These are phyloP conservation scores for Helicocarpus griseus DNA, from an alignment of 2,329 filamentous ascomycete genomes.

Conservation along the genomic window DNA sequence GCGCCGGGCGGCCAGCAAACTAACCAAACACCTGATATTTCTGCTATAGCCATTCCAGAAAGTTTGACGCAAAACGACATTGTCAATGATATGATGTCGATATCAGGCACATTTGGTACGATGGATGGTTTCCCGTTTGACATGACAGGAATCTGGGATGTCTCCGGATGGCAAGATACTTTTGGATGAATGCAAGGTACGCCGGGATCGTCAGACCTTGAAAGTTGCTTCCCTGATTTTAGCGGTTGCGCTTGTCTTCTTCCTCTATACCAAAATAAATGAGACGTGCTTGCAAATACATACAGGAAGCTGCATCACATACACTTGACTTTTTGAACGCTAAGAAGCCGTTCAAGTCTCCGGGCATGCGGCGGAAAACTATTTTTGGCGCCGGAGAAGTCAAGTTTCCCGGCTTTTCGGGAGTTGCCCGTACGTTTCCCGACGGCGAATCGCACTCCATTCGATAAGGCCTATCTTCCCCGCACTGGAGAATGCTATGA, in stretches of 20 bases:
- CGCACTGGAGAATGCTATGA: not conserved
- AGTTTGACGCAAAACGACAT: constrained; percentile 37
- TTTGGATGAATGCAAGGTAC: not conserved
- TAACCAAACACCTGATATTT: constrained; percentile 16
- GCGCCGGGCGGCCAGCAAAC: constrained; percentile 3
- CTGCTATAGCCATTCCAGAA: constrained; percentile 32
- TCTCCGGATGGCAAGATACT: constrained; percentile 23
- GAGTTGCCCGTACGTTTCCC: not conserved
- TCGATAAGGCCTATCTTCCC: not conserved
- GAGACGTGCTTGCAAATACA: no score
- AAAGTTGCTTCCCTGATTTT: not conserved
- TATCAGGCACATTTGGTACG: constrained; percentile 35
- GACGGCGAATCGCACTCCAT: not conserved
- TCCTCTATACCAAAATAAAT: no score
- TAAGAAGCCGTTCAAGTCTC: no score
- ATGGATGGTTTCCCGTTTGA: constrained; percentile 39
- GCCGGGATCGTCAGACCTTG: not conserved
- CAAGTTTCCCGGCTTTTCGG: no score
- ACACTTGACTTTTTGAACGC: no score
- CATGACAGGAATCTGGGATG: constrained; percentile 38
- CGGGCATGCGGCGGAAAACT: not conserved
- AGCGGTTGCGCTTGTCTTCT: no score
- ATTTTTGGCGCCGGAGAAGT: not conserved
- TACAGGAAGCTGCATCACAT: no score
- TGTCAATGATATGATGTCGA: constrained; percentile 39